These are phyloP conservation scores for Abrus pulchellus DNA, from an alignment of 306 rosid genomes.

Conservation along the genomic window DNA sequence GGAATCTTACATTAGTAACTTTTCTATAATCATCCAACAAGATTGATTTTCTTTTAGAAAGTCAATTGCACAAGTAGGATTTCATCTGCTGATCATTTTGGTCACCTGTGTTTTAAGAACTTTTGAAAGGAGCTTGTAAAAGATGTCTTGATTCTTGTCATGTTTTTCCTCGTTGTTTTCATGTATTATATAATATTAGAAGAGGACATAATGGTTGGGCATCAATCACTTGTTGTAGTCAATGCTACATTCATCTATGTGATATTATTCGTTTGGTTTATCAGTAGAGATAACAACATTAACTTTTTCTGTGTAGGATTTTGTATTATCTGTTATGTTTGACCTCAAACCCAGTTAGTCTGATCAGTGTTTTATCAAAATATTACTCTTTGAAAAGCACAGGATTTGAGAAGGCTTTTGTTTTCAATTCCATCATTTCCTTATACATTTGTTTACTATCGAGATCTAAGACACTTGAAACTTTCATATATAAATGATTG, in stretches of 20 bases:
- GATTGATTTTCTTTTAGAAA: slow-evolving; percentile 1
- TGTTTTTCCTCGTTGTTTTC: not conserved
- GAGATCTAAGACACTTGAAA: not conserved
- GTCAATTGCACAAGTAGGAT: not conserved
- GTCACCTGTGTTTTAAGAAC: not conserved
- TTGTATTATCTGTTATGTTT: not conserved
- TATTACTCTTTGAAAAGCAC: not conserved
- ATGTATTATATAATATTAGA: not conserved
- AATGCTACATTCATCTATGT: not conserved
- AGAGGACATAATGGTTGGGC: not conserved
- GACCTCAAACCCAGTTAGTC: slow-evolving; percentile 6
- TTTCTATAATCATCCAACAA: not conserved
- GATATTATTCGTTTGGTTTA: slow-evolving; percentile 18
- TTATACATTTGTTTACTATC: not conserved
- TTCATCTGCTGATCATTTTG: slow-evolving; percentile 18
- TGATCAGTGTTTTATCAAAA: not conserved
- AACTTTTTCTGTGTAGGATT: not conserved
- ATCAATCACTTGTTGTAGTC: slow-evolving; percentile 1
- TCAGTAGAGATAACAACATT: not conserved
- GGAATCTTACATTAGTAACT: not conserved
- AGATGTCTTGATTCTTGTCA: not conserved
- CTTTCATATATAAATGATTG: not conserved
- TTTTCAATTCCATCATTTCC: not conserved
- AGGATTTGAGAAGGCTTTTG: not conserved
- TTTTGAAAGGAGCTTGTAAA: not conserved